Evolutionary conservation across 2,329 filamentous ascomycete species (phyloP), one percentile per base, ranked within the genome.

Genomic region (Amphichorda felina): DNA sequence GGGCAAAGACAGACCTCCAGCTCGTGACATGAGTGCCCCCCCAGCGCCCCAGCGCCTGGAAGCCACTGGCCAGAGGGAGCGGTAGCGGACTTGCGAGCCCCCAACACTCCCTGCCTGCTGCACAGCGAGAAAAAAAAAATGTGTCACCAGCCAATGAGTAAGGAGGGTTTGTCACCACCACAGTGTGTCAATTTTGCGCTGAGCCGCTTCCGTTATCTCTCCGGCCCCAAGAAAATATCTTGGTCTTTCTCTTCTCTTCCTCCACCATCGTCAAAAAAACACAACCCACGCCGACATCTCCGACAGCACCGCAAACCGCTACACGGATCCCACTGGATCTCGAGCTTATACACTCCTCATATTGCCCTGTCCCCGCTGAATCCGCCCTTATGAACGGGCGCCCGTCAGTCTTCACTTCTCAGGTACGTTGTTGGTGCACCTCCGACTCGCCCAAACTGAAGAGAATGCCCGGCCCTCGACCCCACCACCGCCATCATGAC

Each of bases 361-460:
- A 35, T 38, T 30, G 32, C 41, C 40, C 33, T 36, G 42, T 42
- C 42, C 42, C 48, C 49, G 47, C 48, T 50, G 48, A 56, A 70
- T 62, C 70, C 69, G 80, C 77, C 71, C 79, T 79, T 81, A 87
- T 87, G 82, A 82, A 79, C 80, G 80, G 80, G 70, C 79, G 79
- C 73, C 71, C 74, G 66, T 85, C 82, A 63, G 73, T 80, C 62
- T 88, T 86, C 70, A 88, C 82, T 67, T 88, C 82, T 65, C 82
- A 88, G 77, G 82, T 85, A 79, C 43, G 70, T 32, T 10, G 9
- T 27, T 15, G 10, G n/a, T 30, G 15, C 26, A 13, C 15, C 27
- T 30, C 13, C n/a, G 4, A 8, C 13, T 4, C n/a, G 4, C 13
- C 6, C n/a, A n/a, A n/a, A n/a, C n/a, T n/a, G n/a, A n/a, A n/a